Evolutionary conservation across 1,139 yeast species (phyloP).

Genomic region (Meyerozyma carpophila): DNA sequence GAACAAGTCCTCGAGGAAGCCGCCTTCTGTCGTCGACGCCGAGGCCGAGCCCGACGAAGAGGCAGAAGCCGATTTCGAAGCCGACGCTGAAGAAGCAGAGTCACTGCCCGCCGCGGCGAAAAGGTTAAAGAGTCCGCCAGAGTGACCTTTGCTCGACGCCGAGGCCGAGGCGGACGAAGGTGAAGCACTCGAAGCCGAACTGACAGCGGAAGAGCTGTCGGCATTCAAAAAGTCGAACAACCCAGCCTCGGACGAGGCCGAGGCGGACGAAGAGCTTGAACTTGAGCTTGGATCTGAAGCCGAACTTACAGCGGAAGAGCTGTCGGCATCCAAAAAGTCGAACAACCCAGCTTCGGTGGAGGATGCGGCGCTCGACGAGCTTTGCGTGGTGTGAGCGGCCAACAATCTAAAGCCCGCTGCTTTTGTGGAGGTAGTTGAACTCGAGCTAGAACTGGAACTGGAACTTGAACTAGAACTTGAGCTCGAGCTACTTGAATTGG

Average conservation of each 20-base stretch:
- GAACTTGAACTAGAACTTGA: background rate
- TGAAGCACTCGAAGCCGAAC: background rate
- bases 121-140: too few relatives aligned
- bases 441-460: background rate
- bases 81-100: background rate
- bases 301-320: background rate
- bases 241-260: background rate
- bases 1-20: slow-evolving; percentile 13
- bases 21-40: slow-evolving; percentile 7
- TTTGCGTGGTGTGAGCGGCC: background rate
- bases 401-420: background rate
- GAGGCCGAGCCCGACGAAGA: background rate
- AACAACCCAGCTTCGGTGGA: background rate
- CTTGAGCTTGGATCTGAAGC: background rate
- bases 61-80: background rate
- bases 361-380: background rate
- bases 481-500: background rate
- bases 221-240: background rate
- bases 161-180: background rate
- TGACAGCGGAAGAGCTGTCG: background rate
- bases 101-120: too few relatives aligned
- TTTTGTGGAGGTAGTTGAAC: background rate
- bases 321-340: background rate
- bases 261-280: background rate
- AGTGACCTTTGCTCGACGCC: background rate